These are phyloP conservation scores for Trichosporon sp. DNA, from an alignment of 1,284 basidiomycete genomes.

Conservation along the genomic window DNA sequence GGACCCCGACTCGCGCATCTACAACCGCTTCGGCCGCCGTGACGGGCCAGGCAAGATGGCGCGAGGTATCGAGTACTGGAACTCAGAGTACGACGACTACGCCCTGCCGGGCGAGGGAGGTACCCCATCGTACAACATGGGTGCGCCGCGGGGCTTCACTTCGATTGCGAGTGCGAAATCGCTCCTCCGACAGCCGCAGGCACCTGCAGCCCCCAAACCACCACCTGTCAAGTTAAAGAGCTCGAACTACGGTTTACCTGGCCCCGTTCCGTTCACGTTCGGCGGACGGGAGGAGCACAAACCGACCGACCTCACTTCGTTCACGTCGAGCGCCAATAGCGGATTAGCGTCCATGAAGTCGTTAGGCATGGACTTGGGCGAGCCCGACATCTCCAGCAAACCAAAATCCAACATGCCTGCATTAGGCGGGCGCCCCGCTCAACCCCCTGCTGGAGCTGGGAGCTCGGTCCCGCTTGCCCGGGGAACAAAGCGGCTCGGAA, in stretches of 20 bases:
- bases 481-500: slow-evolving; percentile 52
- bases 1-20: slow-evolving; percentile 32
- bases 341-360: slow-evolving; percentile 45
- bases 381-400: not conserved
- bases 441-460: slow-evolving; percentile 30
- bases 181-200: slow-evolving; percentile 21
- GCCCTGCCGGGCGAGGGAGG: slow-evolving; percentile 39
- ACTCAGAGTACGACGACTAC: slow-evolving; percentile 52
- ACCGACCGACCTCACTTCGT: slow-evolving; percentile 27
- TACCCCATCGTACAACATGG: slow-evolving; percentile 21
- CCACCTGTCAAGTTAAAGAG: slow-evolving; percentile 42
- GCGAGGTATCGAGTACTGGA: slow-evolving; percentile 54
- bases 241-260: slow-evolving; percentile 43
- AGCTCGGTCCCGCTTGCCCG: slow-evolving; percentile 32
- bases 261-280: slow-evolving; percentile 50
- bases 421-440: slow-evolving; percentile 17
- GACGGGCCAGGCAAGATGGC: slow-evolving; percentile 47
- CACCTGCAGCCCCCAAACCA: slow-evolving; percentile 32
- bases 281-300: slow-evolving; percentile 29
- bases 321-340: slow-evolving; percentile 41
- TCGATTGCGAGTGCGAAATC: slow-evolving; percentile 28
- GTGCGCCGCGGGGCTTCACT: slow-evolving; percentile 28
- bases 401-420: slow-evolving; percentile 21
- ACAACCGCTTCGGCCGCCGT: slow-evolving; percentile 47
- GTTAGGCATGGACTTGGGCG: slow-evolving; percentile 21